These are phyloP conservation scores for Gyrodon lividus DNA, from an alignment of 768 basidiomycete genomes.

Conservation along the genomic window DNA sequence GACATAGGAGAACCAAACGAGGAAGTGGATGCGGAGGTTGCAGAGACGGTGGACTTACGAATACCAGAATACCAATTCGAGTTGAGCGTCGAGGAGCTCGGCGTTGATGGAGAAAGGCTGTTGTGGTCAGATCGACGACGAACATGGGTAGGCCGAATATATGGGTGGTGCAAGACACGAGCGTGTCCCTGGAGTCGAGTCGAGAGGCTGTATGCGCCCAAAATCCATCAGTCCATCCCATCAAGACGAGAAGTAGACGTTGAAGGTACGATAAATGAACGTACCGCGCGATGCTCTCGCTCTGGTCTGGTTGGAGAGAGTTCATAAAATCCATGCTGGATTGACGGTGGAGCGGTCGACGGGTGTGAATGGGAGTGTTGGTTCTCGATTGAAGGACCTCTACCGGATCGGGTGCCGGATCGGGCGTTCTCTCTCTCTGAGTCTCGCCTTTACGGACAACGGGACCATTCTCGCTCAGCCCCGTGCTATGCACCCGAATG, in stretches of 20 bases:
- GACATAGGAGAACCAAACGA: constrained; percentile 39
- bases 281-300: constrained; percentile 61
- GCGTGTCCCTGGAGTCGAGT: constrained; percentile 66
- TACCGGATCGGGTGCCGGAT: constrained; percentile 28
- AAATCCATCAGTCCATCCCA: constrained; percentile 5
- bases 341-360: constrained; percentile 68
- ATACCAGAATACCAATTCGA: constrained; percentile 35
- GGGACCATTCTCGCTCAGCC: constrained; percentile 7
- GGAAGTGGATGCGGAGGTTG: constrained; percentile 29
- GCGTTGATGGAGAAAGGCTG: constrained; percentile 46
- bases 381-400: constrained; percentile 49
- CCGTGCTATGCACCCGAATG: constrained; percentile 46
- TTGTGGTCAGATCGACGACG: constrained; percentile 24
- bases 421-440: constrained; percentile 21
- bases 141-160: constrained; percentile 40
- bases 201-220: constrained; percentile 49
- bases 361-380: constrained; percentile 45
- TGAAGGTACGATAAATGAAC: constrained; percentile 24
- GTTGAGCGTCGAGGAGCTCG: constrained; percentile 64
- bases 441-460: constrained; percentile 7
- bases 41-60: constrained; percentile 31
- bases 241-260: constrained; percentile 1
- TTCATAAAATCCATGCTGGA: constrained; percentile 88
- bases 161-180: constrained; percentile 61
- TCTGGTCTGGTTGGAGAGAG: constrained; percentile 40